Percentiles rank a stretch among this genome's conserved stretches.
phyloP scores from a whole-genome alignment of 768 basidiomycete species.

The Dentipellis sp. region DNA sequence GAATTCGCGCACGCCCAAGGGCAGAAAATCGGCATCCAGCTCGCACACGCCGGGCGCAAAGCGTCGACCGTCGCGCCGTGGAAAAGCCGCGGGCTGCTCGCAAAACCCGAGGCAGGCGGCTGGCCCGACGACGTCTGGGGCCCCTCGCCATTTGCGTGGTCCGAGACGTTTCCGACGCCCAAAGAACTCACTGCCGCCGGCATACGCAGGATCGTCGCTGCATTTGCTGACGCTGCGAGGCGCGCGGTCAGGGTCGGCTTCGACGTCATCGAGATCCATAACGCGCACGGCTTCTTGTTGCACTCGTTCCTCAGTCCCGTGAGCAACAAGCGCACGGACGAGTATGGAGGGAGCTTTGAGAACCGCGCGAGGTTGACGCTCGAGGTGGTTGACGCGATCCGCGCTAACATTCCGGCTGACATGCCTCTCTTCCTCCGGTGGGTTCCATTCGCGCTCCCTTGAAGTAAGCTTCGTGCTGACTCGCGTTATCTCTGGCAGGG shows the following conservation, averaged over 20 bases:
- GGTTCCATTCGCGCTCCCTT: conserved; percentile 2
- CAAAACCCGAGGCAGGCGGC: conserved; percentile 32
- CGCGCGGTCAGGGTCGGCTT: conserved; percentile 20
- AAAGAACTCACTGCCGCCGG: conserved; percentile 27
- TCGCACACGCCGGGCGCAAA: conserved; percentile 71
- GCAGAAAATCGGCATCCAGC: conserved; percentile 65
- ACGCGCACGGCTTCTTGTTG: conserved; percentile 19
- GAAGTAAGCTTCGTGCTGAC: conserved; percentile 6
- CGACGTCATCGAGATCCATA: conserved; percentile 19
- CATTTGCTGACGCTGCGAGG: conserved; percentile 23
- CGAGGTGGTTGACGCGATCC: conserved; percentile 55
- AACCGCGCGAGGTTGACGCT: conserved; percentile 48
- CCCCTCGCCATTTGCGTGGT: conserved; percentile 30
- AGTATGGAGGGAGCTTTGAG: conserved; percentile 41
- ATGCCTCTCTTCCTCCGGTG: conserved; percentile 74
- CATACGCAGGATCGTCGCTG: conserved; percentile 29
- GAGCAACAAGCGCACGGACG: conserved; percentile 34
- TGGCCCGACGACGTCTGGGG: conserved; percentile 20
- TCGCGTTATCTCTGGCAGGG: conserved; percentile 21
- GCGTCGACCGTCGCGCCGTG: conserved; percentile 57
- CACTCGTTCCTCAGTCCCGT: conserved; percentile 30
- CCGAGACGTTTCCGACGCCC: conserved; percentile 25
- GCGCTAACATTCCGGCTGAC: conserved; percentile 46
- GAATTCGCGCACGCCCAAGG: conserved; percentile 64
- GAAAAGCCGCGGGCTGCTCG: conserved; percentile 29